Base-by-base conservation (phyloP, 495 filamentous ascomycete genomes). In the Neurospora sp. region DNA sequence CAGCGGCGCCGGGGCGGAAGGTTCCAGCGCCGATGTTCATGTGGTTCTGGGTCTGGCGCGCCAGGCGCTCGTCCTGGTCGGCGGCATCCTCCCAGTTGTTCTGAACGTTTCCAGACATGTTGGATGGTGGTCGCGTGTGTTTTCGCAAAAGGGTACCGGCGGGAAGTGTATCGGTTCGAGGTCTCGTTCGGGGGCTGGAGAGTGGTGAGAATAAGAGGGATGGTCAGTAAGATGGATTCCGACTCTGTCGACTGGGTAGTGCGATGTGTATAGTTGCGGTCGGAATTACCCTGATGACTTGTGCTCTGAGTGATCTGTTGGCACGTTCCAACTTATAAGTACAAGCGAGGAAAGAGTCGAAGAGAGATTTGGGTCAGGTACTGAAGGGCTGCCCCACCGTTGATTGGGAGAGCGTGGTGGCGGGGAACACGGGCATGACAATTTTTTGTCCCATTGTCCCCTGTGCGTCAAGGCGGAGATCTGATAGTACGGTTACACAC, bases 41-140 rank as follows among this genome's bases (percentile, higher is more conserved):
- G 77, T 92, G 91, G 75, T 90, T 87, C 82, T 95, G 90, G 9
- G 91, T 83, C 82, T 94, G 94, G 80, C 91, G 87, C 72, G 93
- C 89, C 75, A 97, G 89, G 75, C 92, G 89, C 73, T 96, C 92
- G 70, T 97, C 92, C 84, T 97, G 93, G 68, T 89, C 91, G 44
- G 93, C 89, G 73, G 97, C 96, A 76, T 99, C 93, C 84, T 99
- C 96, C 96, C 96, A 99, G 22, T 92, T 95, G 74, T 97, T 93
- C 68, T 93, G 91, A 18, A 79, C 72, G 76, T 79, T 74, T 73
- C 92, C 88, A 70, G 94, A 91, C 94, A 98, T 97, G 75, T 79
- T 89, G 81, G 53, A 18, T 69, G 27, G 40, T 14, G 73, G 48
- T 74, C 44, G n/a, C 35, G 44, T 59, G 12, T 41, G 48, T 31